Evolutionary conservation across 192 early-diverging fungal genomes (phyloP), one percentile per base, ranked within the genome.

Genomic region (Fimicolochytrium jonesii): DNA sequence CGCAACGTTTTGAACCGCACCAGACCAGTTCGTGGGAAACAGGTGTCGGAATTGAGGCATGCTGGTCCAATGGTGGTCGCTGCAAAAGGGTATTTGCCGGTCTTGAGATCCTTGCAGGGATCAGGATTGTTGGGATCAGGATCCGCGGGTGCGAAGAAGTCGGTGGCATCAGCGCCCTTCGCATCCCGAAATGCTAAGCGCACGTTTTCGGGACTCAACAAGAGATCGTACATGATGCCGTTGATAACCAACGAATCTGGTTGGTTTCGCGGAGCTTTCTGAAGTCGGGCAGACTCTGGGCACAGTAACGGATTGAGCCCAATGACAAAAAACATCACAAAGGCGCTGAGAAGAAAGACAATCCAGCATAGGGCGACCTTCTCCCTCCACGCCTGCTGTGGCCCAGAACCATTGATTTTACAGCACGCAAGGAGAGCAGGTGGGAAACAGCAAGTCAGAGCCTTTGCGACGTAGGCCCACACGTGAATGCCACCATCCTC

Each of bases 331-430:
- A 76, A 76, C 30, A 61, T 34, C 18, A 76, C 73, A 11, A 66
- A 15, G 48, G 60, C 51, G 34, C 59, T 60, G 28, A 73, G 39
- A 3, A 66, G 26, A 25, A 59, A 26, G 9, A 66, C 39, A 33
- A 75, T 69, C 32, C 44, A 41, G 51, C 73, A 79, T 34, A 76
- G 55, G 20, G 73, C 52, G 29, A 81, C 73, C 66, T 80, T 82
- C 64, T 82, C 80, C 35, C 80, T 48, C 80, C 80, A 82, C 5
- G 80, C 80, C 57, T 82, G 80, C 49, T 77, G 69, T 6, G 68
- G 51, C 23, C 69, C 61, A 15, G 29, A 15, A n/a, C 56, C 58
- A 22, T 57, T 61, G 39, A 74, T 72, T 33, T 68, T 70, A 58
- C 39, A 59, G 17, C 34, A 32, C 33, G 6, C 32, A 36, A 80